These are phyloP conservation scores for Cladosporium cucumerinum DNA, from an alignment of 2,329 filamentous ascomycete genomes.

Conservation along the genomic window DNA sequence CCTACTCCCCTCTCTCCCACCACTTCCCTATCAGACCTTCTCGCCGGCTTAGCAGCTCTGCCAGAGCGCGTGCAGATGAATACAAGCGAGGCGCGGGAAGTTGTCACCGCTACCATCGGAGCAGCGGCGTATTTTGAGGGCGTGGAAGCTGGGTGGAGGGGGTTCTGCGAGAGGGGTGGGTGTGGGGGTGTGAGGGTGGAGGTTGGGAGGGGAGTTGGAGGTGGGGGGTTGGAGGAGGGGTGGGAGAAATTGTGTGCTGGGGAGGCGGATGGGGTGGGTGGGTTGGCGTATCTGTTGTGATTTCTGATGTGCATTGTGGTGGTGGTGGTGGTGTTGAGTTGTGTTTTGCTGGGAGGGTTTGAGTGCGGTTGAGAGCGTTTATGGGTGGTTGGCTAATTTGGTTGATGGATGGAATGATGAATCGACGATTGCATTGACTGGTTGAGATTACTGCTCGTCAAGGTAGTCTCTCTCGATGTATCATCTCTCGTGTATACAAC, in stretches of 20 bases:
- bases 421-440: background rate
- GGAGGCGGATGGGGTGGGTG: background rate
- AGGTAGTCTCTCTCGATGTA: background rate
- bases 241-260: background rate
- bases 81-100: slow-evolving; percentile 19
- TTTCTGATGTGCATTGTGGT: too few relatives aligned
- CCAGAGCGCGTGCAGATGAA: slow-evolving; percentile 23
- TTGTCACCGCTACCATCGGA: slow-evolving; percentile 10
- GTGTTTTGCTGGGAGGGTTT: background rate
- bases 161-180: slow-evolving; percentile 8
- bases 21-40: background rate
- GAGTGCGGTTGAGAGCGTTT: background rate
- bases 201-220: background rate
- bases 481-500: background rate
- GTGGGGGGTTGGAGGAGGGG: background rate
- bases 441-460: background rate
- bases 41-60: background rate
- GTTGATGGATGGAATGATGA: background rate
- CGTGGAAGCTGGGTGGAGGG: slow-evolving; percentile 13
- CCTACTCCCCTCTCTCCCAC: slow-evolving; percentile 8
- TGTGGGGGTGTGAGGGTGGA: slow-evolving; percentile 3
- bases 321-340: background rate
- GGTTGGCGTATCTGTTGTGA: background rate
- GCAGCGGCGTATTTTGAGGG: slow-evolving; percentile 18
- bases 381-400: background rate